phyloP scores from a whole-genome alignment of 2,329 filamentous ascomycete genomes.

The Akanthomyces lecanii region DNA sequence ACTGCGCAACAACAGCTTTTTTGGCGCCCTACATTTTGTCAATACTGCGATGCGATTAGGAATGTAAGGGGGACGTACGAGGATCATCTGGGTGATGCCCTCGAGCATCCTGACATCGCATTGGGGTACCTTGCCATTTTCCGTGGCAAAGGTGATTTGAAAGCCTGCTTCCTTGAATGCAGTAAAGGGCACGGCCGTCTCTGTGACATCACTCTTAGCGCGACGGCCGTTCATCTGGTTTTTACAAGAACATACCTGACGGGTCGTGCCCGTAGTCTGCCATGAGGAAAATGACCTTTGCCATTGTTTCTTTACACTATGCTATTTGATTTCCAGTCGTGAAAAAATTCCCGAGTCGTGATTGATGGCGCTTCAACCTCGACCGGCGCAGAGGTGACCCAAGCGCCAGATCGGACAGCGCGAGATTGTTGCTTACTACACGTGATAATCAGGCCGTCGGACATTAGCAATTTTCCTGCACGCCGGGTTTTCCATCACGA shows the following conservation, averaged over 20 bases:
- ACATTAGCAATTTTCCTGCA: neutral
- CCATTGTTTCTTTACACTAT: slow-evolving; percentile 12
- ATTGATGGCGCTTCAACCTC: neutral
- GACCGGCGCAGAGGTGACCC: no score
- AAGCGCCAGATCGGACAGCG: neutral
- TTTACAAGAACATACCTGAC: slow-evolving; percentile 36
- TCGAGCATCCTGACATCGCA: slow-evolving; percentile 48
- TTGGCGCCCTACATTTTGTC: slow-evolving; percentile 38
- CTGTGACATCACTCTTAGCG: slow-evolving; percentile 26
- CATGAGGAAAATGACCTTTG: slow-evolving; percentile 46
- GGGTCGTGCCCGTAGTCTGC: slow-evolving; percentile 54
- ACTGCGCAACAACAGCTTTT: slow-evolving; percentile 35
- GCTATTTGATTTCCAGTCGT: neutral
- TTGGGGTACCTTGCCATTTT: slow-evolving; percentile 40
- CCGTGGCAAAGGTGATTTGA: slow-evolving; percentile 46
- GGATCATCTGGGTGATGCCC: slow-evolving; percentile 45
- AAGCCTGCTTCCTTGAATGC: slow-evolving; percentile 46
- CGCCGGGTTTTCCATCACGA: neutral
- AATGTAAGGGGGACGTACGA: slow-evolving; percentile 32
- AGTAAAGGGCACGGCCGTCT: slow-evolving; percentile 46
- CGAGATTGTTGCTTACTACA: slow-evolving; percentile 2
- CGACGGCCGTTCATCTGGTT: neutral
- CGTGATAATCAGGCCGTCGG: neutral
- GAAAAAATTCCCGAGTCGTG: neutral
- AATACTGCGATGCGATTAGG: neutral